Evolutionary conservation across 2,329 filamentous ascomycete species (phyloP).

Genomic region (Berkeleyomyces basicola): DNA sequence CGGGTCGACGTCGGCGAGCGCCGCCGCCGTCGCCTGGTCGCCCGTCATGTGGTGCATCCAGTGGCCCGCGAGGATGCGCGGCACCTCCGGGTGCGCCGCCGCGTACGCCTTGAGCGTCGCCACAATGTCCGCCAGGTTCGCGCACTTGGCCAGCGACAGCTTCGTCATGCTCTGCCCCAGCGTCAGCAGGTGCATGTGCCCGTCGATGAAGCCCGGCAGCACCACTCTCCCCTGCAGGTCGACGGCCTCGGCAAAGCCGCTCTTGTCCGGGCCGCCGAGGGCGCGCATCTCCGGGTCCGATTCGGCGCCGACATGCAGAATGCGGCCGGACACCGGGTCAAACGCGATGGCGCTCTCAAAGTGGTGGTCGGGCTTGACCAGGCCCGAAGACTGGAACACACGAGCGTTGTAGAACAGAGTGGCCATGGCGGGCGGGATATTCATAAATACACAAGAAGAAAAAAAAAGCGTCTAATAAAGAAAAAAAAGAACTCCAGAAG

Average conservation of each 20-base stretch:
- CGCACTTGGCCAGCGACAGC: slow-evolving; percentile 31
- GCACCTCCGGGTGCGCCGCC: slow-evolving; percentile 27
- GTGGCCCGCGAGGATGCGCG: slow-evolving; percentile 35
- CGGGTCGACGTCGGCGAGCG: slow-evolving; percentile 34
- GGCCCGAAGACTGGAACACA: slow-evolving; percentile 14
- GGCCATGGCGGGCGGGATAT: neutral
- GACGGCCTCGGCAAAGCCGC: slow-evolving; percentile 16
- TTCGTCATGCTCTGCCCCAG: slow-evolving; percentile 37
- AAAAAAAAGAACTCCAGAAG: neutral
- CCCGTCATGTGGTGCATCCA: slow-evolving; percentile 38
- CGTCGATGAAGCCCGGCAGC: slow-evolving; percentile 40
- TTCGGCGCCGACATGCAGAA: slow-evolving; percentile 11
- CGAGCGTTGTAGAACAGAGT: slow-evolving; percentile 15
- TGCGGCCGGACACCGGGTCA: slow-evolving; percentile 9
- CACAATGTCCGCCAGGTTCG: slow-evolving; percentile 32
- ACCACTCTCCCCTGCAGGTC: slow-evolving; percentile 24
- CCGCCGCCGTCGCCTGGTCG: slow-evolving; percentile 26
- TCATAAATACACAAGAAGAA: neutral
- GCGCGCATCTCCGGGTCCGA: slow-evolving; percentile 9
- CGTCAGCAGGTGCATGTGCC: slow-evolving; percentile 38
- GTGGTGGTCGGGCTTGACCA: slow-evolving; percentile 11
- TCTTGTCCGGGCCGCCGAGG: slow-evolving; percentile 7
- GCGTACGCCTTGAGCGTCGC: slow-evolving; percentile 29
- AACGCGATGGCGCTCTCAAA: slow-evolving; percentile 12
- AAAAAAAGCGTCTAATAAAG: neutral